phyloP scores from a whole-genome alignment of 2,329 filamentous ascomycete genomes.

The Stachybotrys chlorohalonatus region DNA sequence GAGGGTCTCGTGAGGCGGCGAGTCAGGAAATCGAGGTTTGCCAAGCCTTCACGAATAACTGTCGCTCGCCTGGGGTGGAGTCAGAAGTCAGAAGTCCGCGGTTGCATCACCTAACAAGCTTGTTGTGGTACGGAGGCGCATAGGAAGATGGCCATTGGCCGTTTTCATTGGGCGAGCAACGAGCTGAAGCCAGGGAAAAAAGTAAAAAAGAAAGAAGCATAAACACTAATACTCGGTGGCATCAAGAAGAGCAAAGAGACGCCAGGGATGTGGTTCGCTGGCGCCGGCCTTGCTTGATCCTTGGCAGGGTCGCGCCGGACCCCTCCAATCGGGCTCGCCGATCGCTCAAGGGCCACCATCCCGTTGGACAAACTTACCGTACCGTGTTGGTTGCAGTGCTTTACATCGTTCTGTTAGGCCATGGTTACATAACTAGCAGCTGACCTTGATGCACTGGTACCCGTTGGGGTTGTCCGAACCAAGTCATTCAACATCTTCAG shows the following conservation, averaged over 20 bases:
- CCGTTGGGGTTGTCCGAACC: too few relatives aligned
- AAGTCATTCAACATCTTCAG: neutral
- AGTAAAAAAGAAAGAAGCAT: neutral
- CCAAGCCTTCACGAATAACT: neutral
- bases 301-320: neutral
- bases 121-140: too few relatives aligned
- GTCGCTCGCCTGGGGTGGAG: too few relatives aligned
- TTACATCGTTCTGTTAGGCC: too few relatives aligned
- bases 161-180: neutral
- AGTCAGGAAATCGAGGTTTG: neutral
- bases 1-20: neutral
- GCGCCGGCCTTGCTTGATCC: neutral
- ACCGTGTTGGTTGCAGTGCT: too few relatives aligned
- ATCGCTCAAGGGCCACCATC: neutral
- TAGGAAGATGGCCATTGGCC: too few relatives aligned
- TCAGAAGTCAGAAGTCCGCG: too few relatives aligned
- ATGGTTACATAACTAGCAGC: too few relatives aligned
- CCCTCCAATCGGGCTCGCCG: neutral
- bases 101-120: too few relatives aligned
- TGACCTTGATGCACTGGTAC: too few relatives aligned
- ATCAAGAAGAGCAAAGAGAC: too few relatives aligned
- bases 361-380: too few relatives aligned
- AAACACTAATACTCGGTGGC: neutral
- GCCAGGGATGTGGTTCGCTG: neutral
- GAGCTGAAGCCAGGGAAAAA: neutral